phyloP scores from a whole-genome alignment of 371 early-diverging fungal species.

The Chytridium lagenaria region DNA sequence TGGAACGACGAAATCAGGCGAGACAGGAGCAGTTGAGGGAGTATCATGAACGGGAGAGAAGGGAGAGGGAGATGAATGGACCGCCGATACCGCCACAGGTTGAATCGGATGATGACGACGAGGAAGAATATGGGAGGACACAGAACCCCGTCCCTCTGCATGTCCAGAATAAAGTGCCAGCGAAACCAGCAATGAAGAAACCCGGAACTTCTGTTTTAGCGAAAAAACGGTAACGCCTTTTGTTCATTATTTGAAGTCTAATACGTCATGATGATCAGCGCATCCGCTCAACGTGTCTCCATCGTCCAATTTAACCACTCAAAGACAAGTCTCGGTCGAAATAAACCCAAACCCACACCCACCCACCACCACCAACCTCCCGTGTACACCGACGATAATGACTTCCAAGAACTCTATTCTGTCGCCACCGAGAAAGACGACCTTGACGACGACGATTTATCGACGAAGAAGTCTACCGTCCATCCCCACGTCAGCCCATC shows the following conservation, averaged over 20 bases:
- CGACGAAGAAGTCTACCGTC: slow-evolving; percentile 17
- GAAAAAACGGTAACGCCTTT: not conserved
- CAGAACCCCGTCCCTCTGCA: not conserved
- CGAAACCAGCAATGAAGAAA: slow-evolving; percentile 1
- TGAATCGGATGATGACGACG: not conserved
- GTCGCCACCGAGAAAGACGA: slow-evolving; percentile 10
- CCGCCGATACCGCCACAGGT: not conserved
- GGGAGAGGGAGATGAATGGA: slow-evolving; percentile 1
- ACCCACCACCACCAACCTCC: not conserved
- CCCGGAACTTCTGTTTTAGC: not conserved
- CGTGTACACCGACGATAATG: not conserved
- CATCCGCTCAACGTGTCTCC: slow-evolving; percentile 9
- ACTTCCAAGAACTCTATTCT: slow-evolving; percentile 15
- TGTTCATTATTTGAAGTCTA: not conserved
- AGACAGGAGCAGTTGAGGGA: not conserved
- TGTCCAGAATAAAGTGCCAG: not conserved
- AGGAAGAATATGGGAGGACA: not conserved
- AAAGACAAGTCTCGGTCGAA: not conserved
- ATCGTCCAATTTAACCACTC: slow-evolving; percentile 10
- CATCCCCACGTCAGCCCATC: not conserved
- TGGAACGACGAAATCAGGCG: slow-evolving; percentile 1
- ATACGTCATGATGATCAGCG: not conserved
- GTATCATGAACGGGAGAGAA: not conserved
- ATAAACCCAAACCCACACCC: not conserved
- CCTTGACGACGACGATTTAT: slow-evolving; percentile 12